Conservation (phyloP, 164 flowering plant species). For the Liquidambar formosana region DNA sequence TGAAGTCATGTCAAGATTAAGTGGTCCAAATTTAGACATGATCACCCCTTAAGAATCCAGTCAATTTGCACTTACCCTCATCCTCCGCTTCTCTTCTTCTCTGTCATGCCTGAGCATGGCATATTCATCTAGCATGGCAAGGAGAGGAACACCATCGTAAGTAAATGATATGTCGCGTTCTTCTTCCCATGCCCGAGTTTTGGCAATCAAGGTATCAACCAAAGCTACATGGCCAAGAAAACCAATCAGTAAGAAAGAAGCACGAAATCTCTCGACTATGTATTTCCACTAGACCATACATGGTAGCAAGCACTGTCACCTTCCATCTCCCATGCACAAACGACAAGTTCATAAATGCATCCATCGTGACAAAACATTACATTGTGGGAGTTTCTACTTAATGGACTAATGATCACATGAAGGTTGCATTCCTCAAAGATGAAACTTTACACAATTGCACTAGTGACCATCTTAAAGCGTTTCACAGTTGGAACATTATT, state of each 20-base stretch:
- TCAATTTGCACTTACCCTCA: constrained; percentile 56
- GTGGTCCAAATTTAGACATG: no score
- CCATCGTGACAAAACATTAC: neutral
- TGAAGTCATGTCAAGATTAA: neutral
- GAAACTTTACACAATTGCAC: no score
- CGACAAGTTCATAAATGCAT: neutral
- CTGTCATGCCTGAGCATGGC: constrained; percentile 93
- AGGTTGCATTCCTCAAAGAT: neutral
- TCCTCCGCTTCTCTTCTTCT: constrained; percentile 88
- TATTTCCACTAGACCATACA: neutral
- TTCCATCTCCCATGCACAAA: neutral
- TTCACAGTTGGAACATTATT: no score
- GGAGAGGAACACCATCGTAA: constrained; percentile 96
- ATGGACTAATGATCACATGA: neutral
- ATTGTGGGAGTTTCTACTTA: neutral
- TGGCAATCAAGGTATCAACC: constrained; percentile 73
- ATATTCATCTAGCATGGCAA: constrained; percentile 91
- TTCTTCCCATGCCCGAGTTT: constrained; percentile 94
- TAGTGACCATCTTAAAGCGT: no score
- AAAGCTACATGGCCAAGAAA: constrained; percentile 40
- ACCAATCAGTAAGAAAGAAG: neutral
- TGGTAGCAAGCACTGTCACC: neutral
- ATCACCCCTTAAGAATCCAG: neutral
- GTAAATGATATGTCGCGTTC: constrained; percentile 67
- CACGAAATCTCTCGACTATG: neutral